phyloP scores from a whole-genome alignment of 148 eudicot genomes.

The Persicaria maculosa region DNA sequence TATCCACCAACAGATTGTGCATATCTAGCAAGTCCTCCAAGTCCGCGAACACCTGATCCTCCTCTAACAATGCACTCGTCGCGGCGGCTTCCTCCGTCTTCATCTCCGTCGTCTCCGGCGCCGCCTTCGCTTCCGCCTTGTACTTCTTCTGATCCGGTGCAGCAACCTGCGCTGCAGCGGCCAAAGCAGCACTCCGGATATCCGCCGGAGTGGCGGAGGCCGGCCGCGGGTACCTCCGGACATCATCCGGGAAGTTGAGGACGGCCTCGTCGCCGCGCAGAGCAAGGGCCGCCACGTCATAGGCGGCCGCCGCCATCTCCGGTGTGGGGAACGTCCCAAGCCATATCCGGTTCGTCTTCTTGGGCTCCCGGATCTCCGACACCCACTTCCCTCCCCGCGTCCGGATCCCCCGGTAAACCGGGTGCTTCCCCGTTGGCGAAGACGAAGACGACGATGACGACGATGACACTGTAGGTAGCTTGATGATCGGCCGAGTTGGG shows the following conservation, averaged over 20 bases:
- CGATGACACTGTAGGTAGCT: no score
- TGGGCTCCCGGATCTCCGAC: constrained; percentile 63
- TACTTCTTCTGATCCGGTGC: background rate
- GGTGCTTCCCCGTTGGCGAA: constrained; percentile 25
- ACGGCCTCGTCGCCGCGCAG: constrained; percentile 39
- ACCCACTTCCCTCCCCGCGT: constrained; percentile 69
- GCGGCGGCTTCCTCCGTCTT: no score
- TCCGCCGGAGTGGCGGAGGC: constrained; percentile 29
- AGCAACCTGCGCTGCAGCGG: background rate
- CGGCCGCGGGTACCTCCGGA: constrained; percentile 34
- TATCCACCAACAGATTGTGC: background rate
- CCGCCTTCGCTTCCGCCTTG: background rate
- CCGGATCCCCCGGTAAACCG: constrained; percentile 46
- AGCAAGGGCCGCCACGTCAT: constrained; percentile 64
- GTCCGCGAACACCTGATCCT: background rate
- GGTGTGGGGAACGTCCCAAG: constrained; percentile 51
- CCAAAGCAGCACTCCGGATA: constrained; percentile 38
- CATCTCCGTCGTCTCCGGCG: background rate
- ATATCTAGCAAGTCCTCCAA: background rate
- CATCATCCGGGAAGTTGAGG: constrained; percentile 43
- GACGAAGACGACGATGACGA: constrained; percentile 10
- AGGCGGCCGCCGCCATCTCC: constrained; percentile 77
- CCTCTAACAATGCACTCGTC: background rate
- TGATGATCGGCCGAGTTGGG: no score
- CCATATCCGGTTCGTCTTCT: constrained; percentile 59